Conservation (phyloP, 306 rosid species). For the Corylus heterophylla region DNA sequence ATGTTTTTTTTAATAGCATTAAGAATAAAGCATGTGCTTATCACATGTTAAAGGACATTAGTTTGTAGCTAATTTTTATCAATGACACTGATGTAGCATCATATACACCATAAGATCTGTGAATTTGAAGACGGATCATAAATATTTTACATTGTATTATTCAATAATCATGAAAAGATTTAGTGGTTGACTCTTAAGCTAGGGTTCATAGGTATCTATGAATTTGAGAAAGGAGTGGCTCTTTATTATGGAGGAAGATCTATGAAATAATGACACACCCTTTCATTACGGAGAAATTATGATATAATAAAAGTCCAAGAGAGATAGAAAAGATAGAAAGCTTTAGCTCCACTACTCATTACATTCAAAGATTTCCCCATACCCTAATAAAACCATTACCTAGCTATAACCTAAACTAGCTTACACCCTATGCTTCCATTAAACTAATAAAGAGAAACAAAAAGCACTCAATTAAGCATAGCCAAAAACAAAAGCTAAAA, state of each 20-base stretch:
- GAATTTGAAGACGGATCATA: no score
- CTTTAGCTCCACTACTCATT: constrained; percentile 4
- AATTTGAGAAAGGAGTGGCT: neutral
- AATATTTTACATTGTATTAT: no score
- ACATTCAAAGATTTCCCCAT: neutral
- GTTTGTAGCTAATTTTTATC: no score
- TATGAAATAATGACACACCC: neutral
- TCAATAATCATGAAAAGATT: neutral
- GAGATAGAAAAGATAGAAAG: neutral
- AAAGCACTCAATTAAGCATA: constrained; percentile 1
- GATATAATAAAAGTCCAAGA: neutral
- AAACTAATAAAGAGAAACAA: neutral
- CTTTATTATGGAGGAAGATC: neutral
- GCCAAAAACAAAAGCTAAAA: neutral
- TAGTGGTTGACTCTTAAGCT: neutral
- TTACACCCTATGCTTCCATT: neutral
- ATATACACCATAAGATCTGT: no score
- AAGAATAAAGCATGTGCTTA: no score
- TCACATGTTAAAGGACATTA: no score
- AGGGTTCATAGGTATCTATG: neutral
- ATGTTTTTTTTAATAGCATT: no score
- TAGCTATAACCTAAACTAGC: neutral
- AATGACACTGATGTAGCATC: no score
- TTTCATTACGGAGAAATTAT: neutral
- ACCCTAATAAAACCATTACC: neutral